Evolutionary conservation across 164 flowering plant genomes (phyloP).

Genomic region (Annona squamosa): DNA sequence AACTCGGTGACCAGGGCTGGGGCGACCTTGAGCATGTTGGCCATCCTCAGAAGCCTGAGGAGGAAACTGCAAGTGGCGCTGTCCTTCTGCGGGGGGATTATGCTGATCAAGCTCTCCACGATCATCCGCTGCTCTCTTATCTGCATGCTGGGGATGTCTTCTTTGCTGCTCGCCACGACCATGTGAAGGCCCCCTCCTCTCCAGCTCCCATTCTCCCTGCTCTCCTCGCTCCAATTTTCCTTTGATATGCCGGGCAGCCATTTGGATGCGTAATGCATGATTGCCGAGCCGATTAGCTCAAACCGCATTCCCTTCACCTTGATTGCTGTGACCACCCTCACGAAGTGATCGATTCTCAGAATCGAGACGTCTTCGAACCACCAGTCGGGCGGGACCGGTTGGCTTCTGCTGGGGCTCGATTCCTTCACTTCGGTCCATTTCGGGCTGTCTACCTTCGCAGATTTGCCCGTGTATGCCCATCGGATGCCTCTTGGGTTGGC

Average conservation of each 20-base stretch:
- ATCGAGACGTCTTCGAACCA: constrained; percentile 87
- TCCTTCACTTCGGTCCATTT: constrained; percentile 61
- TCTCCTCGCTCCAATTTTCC: constrained; percentile 40
- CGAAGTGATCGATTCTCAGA: constrained; percentile 80
- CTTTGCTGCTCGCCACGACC: constrained; percentile 59
- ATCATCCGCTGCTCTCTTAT: constrained; percentile 79
- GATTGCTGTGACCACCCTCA: constrained; percentile 78
- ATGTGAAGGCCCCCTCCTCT: constrained; percentile 74
- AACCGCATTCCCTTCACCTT: constrained; percentile 85
- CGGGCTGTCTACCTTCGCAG: constrained; percentile 41
- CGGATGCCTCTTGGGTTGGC: constrained; percentile 71
- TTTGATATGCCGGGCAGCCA: constrained; percentile 74
- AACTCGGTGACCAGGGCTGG: constrained; percentile 83
- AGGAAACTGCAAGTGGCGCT: constrained; percentile 87
- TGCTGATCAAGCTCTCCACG: constrained; percentile 89
- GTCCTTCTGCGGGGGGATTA: constrained; percentile 85
- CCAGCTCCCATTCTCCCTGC: constrained; percentile 35
- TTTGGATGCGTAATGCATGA: constrained; percentile 70
- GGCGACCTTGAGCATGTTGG: constrained; percentile 77
- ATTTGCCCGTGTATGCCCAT: constrained; percentile 70
- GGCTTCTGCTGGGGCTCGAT: constrained; percentile 51
- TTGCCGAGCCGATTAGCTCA: constrained; percentile 73
- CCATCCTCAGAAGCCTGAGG: constrained; percentile 66
- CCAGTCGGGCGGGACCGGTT: constrained; percentile 77
- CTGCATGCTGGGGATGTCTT: constrained; percentile 43